Evolutionary conservation across 1,284 basidiomycete genomes (phyloP), one percentile per base, ranked within the genome.

Genomic region (Ganoderma resinaceum): DNA sequence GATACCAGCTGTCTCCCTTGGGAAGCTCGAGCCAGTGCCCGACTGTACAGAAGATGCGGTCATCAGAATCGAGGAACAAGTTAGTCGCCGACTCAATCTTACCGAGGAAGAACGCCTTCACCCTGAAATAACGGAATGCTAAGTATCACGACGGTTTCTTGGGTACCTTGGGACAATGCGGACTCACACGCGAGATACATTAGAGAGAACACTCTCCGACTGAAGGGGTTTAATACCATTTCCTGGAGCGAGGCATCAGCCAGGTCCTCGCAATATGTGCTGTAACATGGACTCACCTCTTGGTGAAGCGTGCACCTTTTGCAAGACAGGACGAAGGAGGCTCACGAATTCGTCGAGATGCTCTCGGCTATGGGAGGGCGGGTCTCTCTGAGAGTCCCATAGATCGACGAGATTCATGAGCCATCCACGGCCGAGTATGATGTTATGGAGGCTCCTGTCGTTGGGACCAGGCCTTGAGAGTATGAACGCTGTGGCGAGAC

Each of bases 371-470:
- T 57, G 53, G 4, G 31, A 20, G 31, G 29, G 29, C 11, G 53
- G 16, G 5, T 20, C 31, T 18, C 6, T 20, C 18, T 2, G 14
- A n/a, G 31, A 31, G 53, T 35, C 35, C 53, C 53, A 57, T 20
- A 57, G 53, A n/a, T n/a, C 20, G 8, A 35, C 31, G 3, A 61
- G 38, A 23, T 31, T 61, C 11, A 26, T n/a, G n/a, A 61, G 20
- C 59, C 59, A 61, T 38, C 38, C 37, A 26, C 42, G 37, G 16
- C 38, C 6, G 42, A 61, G 59, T 40, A 61, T 35, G 37, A 61
- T 16, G 37, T 61, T 61, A 33, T 61, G 59, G 23, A 61, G 26
- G 1, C 37, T 38, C 9, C 33, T 11, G 35, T 38, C 23, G 37
- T 18, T 42, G 59, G 23, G 59, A 33, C 1, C 18, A 43, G 33